phyloP scores from a whole-genome alignment of 208 protist species.

The Crithidia sp. region DNA sequence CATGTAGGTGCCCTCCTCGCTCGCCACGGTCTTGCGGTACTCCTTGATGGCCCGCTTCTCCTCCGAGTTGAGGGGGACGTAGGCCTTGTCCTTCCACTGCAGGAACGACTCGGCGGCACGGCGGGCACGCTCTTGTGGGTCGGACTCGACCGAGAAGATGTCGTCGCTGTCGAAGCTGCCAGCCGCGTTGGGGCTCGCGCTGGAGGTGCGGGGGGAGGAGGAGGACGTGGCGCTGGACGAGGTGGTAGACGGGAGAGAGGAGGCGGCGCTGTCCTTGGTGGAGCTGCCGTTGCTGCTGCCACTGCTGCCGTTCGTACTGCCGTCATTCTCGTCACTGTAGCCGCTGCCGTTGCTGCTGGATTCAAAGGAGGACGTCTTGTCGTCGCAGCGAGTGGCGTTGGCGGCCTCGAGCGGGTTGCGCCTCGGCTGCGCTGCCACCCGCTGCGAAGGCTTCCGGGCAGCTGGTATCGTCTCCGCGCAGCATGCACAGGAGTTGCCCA shows the following conservation, averaged over 20 bases:
- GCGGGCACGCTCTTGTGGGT: constrained; percentile 24
- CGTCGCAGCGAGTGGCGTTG: neutral
- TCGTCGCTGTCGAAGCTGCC: constrained; percentile 9
- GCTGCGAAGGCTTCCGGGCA: constrained; percentile 7
- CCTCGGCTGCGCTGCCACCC: neutral
- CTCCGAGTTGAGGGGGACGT: constrained; percentile 23
- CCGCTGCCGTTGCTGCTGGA: neutral
- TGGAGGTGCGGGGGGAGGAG: neutral
- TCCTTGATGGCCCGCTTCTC: constrained; percentile 32
- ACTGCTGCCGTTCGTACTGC: neutral
- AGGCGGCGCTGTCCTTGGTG: neutral
- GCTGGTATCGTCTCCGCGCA: constrained; percentile 1
- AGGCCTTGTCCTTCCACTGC: constrained; percentile 33
- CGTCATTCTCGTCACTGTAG: neutral
- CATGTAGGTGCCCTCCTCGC: constrained; percentile 24
- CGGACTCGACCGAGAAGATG: constrained; percentile 16
- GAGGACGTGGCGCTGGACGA: neutral
- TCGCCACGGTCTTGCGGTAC: constrained; percentile 23
- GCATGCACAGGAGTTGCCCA: constrained; percentile 9
- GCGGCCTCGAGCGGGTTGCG: neutral
- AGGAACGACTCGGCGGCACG: constrained; percentile 21
- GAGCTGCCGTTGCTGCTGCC: neutral
- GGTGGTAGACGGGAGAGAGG: neutral
- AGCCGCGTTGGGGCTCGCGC: neutral
- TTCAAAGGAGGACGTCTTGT: constrained; percentile 7